These are phyloP conservation scores for Zygoascus hellenicus DNA, from an alignment of 1,139 yeast species.

Conservation along the genomic window DNA sequence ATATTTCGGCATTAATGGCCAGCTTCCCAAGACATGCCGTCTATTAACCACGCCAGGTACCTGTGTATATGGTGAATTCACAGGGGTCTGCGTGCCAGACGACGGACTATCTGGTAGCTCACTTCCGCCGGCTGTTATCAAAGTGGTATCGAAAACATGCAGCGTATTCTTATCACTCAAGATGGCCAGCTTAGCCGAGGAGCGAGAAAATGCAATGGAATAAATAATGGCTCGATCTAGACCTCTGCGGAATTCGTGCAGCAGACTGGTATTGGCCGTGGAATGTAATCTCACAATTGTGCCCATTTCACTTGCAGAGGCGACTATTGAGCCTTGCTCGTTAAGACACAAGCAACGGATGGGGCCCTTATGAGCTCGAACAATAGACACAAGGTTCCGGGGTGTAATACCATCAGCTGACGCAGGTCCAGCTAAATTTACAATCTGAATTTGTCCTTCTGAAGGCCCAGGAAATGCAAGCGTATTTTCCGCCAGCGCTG, in stretches of 20 bases:
- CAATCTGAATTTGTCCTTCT: slow-evolving; percentile 73
- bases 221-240: slow-evolving; percentile 75
- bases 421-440: slow-evolving; percentile 47
- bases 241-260: slow-evolving; percentile 84
- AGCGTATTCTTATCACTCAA: slow-evolving; percentile 83
- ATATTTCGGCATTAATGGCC: slow-evolving; percentile 71
- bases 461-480: slow-evolving; percentile 63
- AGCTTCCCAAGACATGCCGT: slow-evolving; percentile 58
- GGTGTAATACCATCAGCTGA: slow-evolving; percentile 33
- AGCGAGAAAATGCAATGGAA: slow-evolving; percentile 77
- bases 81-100: slow-evolving; percentile 2
- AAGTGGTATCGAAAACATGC: slow-evolving; percentile 60
- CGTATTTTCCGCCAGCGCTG: slow-evolving; percentile 50
- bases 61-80: slow-evolving; percentile 11
- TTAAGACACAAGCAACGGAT: slow-evolving; percentile 65
- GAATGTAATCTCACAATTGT: slow-evolving; percentile 79
- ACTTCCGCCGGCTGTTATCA: slow-evolving; percentile 26
- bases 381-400: slow-evolving; percentile 58
- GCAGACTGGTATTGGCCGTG: slow-evolving; percentile 61
- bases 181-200: slow-evolving; percentile 71
- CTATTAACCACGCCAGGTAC: slow-evolving; percentile 37
- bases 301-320: slow-evolving; percentile 85
- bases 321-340: slow-evolving; percentile 70
- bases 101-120: neutral
- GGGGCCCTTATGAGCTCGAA: slow-evolving; percentile 75